Conservation (phyloP, 2,329 filamentous ascomycete species). For the Trichoderma aggressivum region DNA sequence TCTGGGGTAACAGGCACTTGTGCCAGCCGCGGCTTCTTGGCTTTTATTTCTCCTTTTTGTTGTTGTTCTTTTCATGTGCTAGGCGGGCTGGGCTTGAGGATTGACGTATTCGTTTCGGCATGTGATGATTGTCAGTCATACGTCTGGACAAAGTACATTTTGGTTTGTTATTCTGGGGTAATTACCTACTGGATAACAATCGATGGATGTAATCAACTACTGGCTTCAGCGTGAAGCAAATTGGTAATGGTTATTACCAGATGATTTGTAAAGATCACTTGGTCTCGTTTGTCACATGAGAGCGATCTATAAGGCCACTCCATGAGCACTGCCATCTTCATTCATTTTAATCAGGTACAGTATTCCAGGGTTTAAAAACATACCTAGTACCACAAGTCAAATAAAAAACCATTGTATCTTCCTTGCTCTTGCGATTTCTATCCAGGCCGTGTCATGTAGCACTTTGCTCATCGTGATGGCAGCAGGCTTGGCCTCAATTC, state of each 20-base stretch:
- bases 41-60: not conserved
- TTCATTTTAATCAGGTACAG: not conserved
- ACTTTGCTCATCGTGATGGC: not conserved
- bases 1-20: constrained; percentile 5
- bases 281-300: not conserved
- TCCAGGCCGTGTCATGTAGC: too few species aligned
- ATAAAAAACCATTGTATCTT: not conserved
- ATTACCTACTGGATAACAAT: too few species aligned
- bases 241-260: not conserved
- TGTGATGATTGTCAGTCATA: not conserved
- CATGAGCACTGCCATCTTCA: not conserved
- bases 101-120: not conserved
- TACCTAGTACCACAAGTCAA: not conserved
- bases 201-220: too few species aligned
- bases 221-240: not conserved
- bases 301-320: not conserved
- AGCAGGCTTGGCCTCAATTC: not conserved
- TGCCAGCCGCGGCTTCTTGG: constrained; percentile 3
- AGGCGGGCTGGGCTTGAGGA: not conserved
- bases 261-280: not conserved
- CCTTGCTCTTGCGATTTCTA: fast-evolving
- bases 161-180: not conserved
- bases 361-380: not conserved
- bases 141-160: not conserved
- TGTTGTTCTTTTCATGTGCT: not conserved